Evolutionary conservation across 2,329 filamentous ascomycete genomes (phyloP), one percentile per base, ranked within the genome.

Genomic region (Seiridium unicorne): DNA sequence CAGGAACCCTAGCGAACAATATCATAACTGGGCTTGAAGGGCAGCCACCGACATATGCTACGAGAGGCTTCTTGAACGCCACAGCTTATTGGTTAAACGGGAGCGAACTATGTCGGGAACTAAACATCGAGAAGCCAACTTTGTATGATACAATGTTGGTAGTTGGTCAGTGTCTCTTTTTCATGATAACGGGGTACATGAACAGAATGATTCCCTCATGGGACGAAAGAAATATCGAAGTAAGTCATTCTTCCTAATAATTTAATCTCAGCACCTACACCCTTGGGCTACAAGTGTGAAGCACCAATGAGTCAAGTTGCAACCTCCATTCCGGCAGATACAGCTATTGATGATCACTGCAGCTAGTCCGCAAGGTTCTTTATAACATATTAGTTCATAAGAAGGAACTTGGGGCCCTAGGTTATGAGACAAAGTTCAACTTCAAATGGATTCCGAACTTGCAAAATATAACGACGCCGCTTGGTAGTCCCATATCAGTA

Each of bases 21-120:
- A 89, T 93, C 67, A 87, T 94, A 65, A 81, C 84, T 3, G 84
- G 84, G 3, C 78, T 93, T n/a, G 81, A 88, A 65, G 79, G 82
- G 55, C 84, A 85, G 46, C 84, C 89, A 0, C 91, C 91, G 0
- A 80, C 85, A 0, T 88, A 86, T 64, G 82, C 88, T 0, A 88
- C 86, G 1, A 80, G 83, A 5, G 84, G 86, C 51, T 91, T 92
- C 70, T 79, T 93, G 57, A 81, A 84, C 55, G 90, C 89, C 0
- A 83, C 85, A 69, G 84, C 86, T 4, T 81, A 89, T 60, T 90
- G 88, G 81, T 78, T 93, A 13, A 92, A 92, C 68, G 89, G 90
- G 3, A 77, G 82, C 40, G 79, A 84, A 13, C 79, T 93, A 0
- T 79, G 82, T 36, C 80, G 86, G 66, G 79, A 77, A 1, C 78